These are phyloP conservation scores for Arctium lappa DNA, from an alignment of 129 eudicot genomes.

Conservation along the genomic window DNA sequence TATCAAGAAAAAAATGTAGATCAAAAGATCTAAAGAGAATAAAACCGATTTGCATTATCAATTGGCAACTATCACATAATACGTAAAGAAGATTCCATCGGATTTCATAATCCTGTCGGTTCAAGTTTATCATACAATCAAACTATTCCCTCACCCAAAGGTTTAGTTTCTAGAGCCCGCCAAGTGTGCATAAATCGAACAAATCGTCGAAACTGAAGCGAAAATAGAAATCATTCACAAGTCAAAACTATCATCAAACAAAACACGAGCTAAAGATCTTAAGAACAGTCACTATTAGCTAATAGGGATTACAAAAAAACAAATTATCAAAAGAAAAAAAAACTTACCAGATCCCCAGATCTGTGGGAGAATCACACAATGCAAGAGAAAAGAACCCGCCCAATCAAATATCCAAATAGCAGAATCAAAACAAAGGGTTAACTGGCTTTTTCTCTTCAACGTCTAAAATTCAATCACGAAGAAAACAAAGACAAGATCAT, in stretches of 20 bases:
- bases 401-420: background rate
- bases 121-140: background rate
- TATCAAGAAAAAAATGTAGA: background rate
- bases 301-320: background rate
- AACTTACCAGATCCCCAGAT: conserved; percentile 23
- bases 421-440: background rate
- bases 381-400: conserved; percentile 8
- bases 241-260: background rate
- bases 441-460: background rate
- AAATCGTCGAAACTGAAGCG: background rate
- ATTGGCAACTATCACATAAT: background rate
- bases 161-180: background rate
- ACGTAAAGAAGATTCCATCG: background rate
- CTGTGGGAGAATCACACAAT: conserved; percentile 11
- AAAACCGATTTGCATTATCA: conserved; percentile 2
- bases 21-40: background rate
- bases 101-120: background rate
- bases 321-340: background rate
- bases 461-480: background rate
- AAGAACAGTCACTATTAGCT: background rate
- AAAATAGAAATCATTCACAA: background rate
- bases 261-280: background rate
- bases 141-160: background rate
- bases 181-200: background rate
- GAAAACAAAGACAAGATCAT: background rate